Percentiles rank a stretch among this genome's conserved stretches.
phyloP scores from a whole-genome alignment of 371 early-diverging fungal species.

The Mortierella sp. region DNA sequence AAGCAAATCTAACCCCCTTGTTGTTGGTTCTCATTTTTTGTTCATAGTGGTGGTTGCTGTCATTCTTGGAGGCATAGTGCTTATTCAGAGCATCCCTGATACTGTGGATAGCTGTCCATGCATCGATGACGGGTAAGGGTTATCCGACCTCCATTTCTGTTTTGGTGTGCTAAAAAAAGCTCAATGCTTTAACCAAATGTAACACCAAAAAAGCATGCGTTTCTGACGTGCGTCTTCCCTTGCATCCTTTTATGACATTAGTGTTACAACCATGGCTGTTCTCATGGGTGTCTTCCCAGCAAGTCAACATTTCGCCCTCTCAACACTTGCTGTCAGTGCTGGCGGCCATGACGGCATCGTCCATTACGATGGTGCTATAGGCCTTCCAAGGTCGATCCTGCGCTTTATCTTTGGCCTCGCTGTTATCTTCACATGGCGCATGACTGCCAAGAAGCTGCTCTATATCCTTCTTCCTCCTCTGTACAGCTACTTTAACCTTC shows the following conservation, averaged over 20 bases:
- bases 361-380: constrained; percentile 36
- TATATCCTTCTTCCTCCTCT: constrained; percentile 72
- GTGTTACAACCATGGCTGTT: constrained; percentile 51
- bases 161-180: background rate
- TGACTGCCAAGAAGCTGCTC: constrained; percentile 68
- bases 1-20: constrained; percentile 16
- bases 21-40: background rate
- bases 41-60: constrained; percentile 25
- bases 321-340: constrained; percentile 31
- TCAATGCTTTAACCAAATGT: background rate
- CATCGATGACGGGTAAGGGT: constrained; percentile 74
- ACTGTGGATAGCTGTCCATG: constrained; percentile 86
- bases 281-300: constrained; percentile 55
- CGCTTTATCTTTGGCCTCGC: constrained; percentile 64
- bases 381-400: constrained; percentile 29
- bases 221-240: background rate
- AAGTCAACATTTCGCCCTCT: constrained; percentile 46
- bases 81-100: constrained; percentile 79
- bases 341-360: constrained; percentile 41
- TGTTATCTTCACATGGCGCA: constrained; percentile 71
- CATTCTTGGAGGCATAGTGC: constrained; percentile 41
- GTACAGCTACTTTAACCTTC: constrained; percentile 71
- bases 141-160: background rate
- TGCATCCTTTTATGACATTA: constrained; percentile 3
- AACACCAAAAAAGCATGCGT: background rate